A percentile compares a stretch with the other conserved stretches of the same genome.
Evolutionary conservation across 805 yeast genomes (phyloP).

Genomic region (Hanseniaspora lachancei): DNA sequence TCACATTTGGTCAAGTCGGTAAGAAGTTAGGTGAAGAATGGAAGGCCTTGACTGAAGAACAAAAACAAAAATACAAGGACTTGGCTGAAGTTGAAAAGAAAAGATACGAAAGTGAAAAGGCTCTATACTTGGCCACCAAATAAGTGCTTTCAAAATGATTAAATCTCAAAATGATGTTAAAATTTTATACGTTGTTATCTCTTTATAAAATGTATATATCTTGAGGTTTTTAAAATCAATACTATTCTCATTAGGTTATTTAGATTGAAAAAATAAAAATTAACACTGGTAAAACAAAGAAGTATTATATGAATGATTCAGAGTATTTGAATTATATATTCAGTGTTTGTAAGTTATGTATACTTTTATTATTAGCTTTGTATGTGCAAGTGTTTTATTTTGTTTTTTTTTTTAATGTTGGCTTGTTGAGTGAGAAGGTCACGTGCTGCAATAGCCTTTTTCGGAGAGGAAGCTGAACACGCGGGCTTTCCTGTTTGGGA

Average conservation of each 20-base stretch:
- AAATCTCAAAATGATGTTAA: too few species aligned
- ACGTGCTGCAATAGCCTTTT: too few species aligned
- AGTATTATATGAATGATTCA: too few species aligned
- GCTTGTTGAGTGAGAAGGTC: too few species aligned
- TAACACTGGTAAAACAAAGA: not conserved
- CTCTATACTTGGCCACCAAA: slow-evolving; percentile 51
- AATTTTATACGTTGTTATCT: too few species aligned
- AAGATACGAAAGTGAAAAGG: slow-evolving; percentile 94
- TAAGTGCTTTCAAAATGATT: slow-evolving; percentile 16
- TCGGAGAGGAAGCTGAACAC: too few species aligned
- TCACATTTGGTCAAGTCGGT: slow-evolving; percentile 90
- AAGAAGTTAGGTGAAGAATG: slow-evolving; percentile 89
- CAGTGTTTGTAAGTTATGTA: too few species aligned
- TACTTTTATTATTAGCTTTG: not conserved
- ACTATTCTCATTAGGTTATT: slow-evolving; percentile 3
- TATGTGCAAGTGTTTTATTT: not conserved
- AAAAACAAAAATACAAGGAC: slow-evolving; percentile 78
- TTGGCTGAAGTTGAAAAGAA: slow-evolving; percentile 94
- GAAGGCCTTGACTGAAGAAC: slow-evolving; percentile 77
- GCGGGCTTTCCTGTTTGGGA: not conserved
- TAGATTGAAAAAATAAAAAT: not conserved
- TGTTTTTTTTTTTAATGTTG: too few species aligned
- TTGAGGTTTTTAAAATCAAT: too few species aligned
- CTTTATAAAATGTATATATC: too few species aligned
- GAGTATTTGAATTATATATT: too few species aligned